Evolutionary conservation across 2,329 filamentous ascomycete genomes (phyloP), one percentile per base, ranked within the genome.

Genomic region (Colletotrichum theobromicola): DNA sequence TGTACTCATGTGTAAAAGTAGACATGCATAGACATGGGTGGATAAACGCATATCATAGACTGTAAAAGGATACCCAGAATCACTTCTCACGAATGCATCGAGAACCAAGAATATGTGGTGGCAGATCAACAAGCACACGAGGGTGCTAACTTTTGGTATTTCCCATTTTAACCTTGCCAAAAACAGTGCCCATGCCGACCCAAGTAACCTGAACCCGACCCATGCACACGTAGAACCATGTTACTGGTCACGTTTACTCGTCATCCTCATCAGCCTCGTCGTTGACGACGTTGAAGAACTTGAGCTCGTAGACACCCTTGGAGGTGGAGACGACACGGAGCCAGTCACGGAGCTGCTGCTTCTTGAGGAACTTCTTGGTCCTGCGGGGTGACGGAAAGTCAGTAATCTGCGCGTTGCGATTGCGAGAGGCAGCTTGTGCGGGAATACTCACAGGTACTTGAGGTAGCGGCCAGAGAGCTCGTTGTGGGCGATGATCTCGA

Each of bases 331-430:
- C 97, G 83, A 99, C 96, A 84, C 97, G 96, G 85, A 99, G 94
- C 97, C 97, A 99, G 92, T 99, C 97, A 90, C 97, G 95, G 87
- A 99, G 95, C 93, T 98, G 96, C 92, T 98, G 95, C 95, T 99
- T 99, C 95, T 99, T 99, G 89, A 99, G 94, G 94, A 98, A 99
- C 93, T 99, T 99, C 95, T 99, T 99, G 88, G 97, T 99, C 87
- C 95, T 98, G 80, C 63, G 76, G 26, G 13, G 50, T 26, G 18
- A 21, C 4, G 24, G 30, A 3, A n/a, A 4, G 70, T 76, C 32
- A 76, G 75, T 16, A 4, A 62, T 37, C 35, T 46, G n/a, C 18
- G 4, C 8, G 26, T 8, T 16, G 10, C 15, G 6, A 28, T 4
- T 46, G 21, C 7, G 32, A 16, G 30, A 15, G 16, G 13, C 26